phyloP scores from a whole-genome alignment of 306 rosid genomes.

The Inga leiocalycina region DNA sequence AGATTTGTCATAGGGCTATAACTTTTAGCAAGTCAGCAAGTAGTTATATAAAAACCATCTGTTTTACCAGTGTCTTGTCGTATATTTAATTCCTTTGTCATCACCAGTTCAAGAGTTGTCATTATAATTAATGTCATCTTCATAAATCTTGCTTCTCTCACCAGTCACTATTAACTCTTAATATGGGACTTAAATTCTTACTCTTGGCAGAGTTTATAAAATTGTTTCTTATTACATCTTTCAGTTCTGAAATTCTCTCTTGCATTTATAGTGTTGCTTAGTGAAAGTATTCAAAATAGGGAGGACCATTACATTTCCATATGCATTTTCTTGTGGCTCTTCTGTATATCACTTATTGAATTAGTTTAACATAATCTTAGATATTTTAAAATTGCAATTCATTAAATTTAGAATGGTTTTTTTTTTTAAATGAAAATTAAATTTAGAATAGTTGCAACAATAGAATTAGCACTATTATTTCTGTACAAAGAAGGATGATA shows the following conservation, averaged over 20 bases:
- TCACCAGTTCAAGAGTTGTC: neutral
- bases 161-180: neutral
- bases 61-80: neutral
- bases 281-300: neutral
- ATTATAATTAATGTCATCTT: neutral
- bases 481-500: neutral
- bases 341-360: neutral
- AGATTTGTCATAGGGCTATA: neutral
- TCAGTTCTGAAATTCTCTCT: neutral
- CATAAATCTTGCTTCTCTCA: neutral
- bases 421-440: neutral
- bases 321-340: neutral
- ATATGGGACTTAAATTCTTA: neutral
- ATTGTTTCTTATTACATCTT: neutral
- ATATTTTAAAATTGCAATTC: neutral
- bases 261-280: neutral
- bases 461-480: neutral
- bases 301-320: neutral
- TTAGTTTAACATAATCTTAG: neutral
- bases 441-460: neutral
- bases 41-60: neutral
- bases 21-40: slow-evolving; percentile 7
- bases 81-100: neutral
- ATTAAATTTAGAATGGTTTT: neutral
- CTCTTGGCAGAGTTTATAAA: neutral